Evolutionary conservation across 177 flowering plant species (phyloP), one percentile per base, ranked within the genome.

Genomic region (Vitis hybrid): DNA sequence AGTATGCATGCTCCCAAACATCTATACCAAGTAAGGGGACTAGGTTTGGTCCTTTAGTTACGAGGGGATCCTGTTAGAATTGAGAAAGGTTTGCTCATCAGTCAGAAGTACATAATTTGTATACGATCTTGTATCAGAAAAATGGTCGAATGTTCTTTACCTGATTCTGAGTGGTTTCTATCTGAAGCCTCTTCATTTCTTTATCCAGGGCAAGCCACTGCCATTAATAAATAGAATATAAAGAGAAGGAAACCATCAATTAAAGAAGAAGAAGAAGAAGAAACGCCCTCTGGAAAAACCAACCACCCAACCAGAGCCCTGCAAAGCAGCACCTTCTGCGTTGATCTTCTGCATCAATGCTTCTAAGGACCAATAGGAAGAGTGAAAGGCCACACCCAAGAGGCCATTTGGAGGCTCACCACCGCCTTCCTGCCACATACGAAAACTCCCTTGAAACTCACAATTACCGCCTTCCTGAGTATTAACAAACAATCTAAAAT

Each of bases 1-100:
- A 86, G 81, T 87, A 87, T 13, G 91, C 91, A 76, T 87, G 91
- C 76, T 88, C 91, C 91, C 91, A 88, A n/a, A 88, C 91, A 77
- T 88, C 91, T 31, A 88, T 16, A 0, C 56, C 56, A 0, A 53
- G 56, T 13, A 13, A 53, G 56, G 15, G 56, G 56, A 3, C 56
- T 53, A 14, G 16, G 16, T 53, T 53, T 15, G 7, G 11, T 14
- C n/a, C 15, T 12, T 26, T 2, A 2, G 29, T 26, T 26, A 26
- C 3, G 29, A 26, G 29, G 29, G 56, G 56, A 53, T 53, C 56
- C 56, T 53, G 56, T 53, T 14, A 53, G 56, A 53, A 15, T 33
- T 33, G 7, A 33, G 45, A 53, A 14, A 14, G 16, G 16, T 53
- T 53, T 15, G 7, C 2, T 14, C n/a, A 53, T 12, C n/a, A 14